Percentiles rank a stretch among this genome's conserved stretches.
phyloP scores from a whole-genome alignment of 371 early-diverging fungal genomes.

The Rhizopus arrhizus region DNA sequence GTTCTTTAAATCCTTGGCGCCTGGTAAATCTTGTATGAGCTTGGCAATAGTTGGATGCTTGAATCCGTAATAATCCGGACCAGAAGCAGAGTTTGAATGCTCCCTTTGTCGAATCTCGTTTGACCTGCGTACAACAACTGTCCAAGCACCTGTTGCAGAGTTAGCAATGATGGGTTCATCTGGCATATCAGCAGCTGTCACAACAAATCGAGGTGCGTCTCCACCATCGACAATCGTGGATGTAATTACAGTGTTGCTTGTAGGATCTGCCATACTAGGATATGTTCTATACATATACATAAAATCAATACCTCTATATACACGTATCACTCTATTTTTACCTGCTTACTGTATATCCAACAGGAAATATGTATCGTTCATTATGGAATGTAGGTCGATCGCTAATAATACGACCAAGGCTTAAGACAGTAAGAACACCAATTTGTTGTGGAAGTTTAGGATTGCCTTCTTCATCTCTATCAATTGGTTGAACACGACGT shows the following conservation, averaged over 20 bases:
- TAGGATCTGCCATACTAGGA: slow-evolving; percentile 76
- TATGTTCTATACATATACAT: slow-evolving; percentile 51
- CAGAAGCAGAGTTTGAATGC: slow-evolving; percentile 81
- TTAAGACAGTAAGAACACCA: slow-evolving; percentile 78
- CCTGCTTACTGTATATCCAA: slow-evolving; percentile 73
- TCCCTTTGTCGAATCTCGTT: slow-evolving; percentile 78
- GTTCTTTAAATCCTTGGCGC: slow-evolving; percentile 68
- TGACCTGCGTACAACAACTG: slow-evolving; percentile 78
- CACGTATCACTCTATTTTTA: slow-evolving; percentile 10
- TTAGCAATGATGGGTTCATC: slow-evolving; percentile 69
- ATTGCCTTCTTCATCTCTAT: slow-evolving; percentile 69
- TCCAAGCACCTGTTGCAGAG: slow-evolving; percentile 92
- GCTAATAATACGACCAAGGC: slow-evolving; percentile 74
- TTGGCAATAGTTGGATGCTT: slow-evolving; percentile 86
- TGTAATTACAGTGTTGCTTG: slow-evolving; percentile 64
- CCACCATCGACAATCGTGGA: slow-evolving; percentile 84
- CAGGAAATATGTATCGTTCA: slow-evolving; percentile 88
- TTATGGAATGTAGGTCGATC: slow-evolving; percentile 86
- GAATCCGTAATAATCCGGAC: slow-evolving; percentile 92
- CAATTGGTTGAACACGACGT: slow-evolving; percentile 64
- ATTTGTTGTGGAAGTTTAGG: slow-evolving; percentile 79
- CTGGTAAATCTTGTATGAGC: slow-evolving; percentile 86
- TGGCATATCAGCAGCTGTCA: slow-evolving; percentile 77
- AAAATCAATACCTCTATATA: background rate
- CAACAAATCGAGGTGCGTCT: slow-evolving; percentile 76